Evolutionary conservation across 805 yeast genomes (phyloP), one percentile per base, ranked within the genome.

Genomic region (Geotrichum ghanense): DNA sequence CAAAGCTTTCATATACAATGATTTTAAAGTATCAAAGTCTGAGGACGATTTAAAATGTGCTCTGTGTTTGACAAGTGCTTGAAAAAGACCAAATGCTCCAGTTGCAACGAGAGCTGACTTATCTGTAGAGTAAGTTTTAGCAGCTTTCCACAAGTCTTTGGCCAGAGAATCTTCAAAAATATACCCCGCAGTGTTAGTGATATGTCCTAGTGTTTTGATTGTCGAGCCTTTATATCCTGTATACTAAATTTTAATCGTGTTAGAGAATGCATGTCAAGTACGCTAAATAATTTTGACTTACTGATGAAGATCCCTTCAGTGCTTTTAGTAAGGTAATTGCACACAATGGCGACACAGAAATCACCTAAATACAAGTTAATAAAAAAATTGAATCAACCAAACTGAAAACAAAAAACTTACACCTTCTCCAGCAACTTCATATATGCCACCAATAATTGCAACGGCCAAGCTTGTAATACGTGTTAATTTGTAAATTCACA

Each of bases 71-170:
- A 59, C 49, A 3, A 63, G 45, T 0, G 53, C 54, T 1, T 52
- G 46, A 45, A 62, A 50, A 17, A 65, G 56, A 2, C 56, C 48
- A 27, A 63, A 56, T 1, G 63, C 59, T 2, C 64, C 61, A 12
- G 58, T 53, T 0, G 63, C 55, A 3, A 61, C 65, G 2, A 53
- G 48, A 4, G 56, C 55, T 1, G 61, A 56, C 41, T 53, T 53
- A 42, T 63, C 69, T 3, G 52, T 48, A 9, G 56, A 34, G 16
- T 49, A 52, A 5, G 48, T 24, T 7, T 55, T 53, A 12, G 64
- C 65, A 5, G 46, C 49, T 43, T 63, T 64, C 60, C 61, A 60
- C 3, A 64, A 54, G 25, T 54, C 59, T 44, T 62, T 60, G 22
- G 56, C 48, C 2, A 59, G 51, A 1, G 55, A 35, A 22, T 59